These are phyloP conservation scores for Colletotrichum echinochloae DNA, from an alignment of 2,329 filamentous ascomycete genomes.

Conservation along the genomic window DNA sequence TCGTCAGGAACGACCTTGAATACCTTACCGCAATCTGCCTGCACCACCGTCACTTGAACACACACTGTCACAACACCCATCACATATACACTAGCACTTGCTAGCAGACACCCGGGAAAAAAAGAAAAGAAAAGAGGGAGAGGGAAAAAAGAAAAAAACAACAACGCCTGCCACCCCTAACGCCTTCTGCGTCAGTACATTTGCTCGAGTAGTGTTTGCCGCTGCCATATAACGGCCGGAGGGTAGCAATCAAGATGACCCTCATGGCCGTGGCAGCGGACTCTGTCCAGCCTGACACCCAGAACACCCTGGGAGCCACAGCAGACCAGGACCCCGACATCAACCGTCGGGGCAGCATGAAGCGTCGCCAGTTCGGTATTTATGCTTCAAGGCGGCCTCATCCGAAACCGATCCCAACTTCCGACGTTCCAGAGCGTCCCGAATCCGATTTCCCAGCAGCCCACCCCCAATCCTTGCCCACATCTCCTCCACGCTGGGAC, in stretches of 20 bases:
- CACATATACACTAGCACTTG: constrained; percentile 39
- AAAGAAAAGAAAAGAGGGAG: neutral
- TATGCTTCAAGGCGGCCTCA: constrained; percentile 40
- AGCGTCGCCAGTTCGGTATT: constrained; percentile 42
- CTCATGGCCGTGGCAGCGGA: constrained; percentile 42
- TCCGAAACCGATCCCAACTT: constrained; percentile 39
- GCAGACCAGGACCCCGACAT: constrained; percentile 33
- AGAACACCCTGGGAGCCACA: constrained; percentile 26
- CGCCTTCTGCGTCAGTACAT: constrained; percentile 6
- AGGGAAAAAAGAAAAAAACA: neutral
- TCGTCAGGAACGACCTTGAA: constrained; percentile 37
- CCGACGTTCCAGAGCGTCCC: constrained; percentile 39
- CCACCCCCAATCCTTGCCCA: constrained; percentile 49
- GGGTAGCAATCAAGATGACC: constrained; percentile 37
- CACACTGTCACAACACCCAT: constrained; percentile 41
- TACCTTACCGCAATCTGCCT: constrained; percentile 27
- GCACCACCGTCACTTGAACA: constrained; percentile 38
- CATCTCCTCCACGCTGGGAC: constrained; percentile 60
- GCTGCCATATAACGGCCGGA: constrained; percentile 39
- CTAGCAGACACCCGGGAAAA: constrained; percentile 26
- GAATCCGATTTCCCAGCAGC: constrained; percentile 38
- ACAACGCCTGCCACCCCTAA: constrained; percentile 1
- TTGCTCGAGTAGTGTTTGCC: constrained; percentile 14
- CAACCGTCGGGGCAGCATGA: constrained; percentile 35
- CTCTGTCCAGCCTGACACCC: constrained; percentile 33